A percentile compares a stretch with the other conserved stretches of the same genome.
Evolutionary conservation across 2,329 filamentous ascomycete genomes (phyloP).

Genomic region (Penicillium sp.): DNA sequence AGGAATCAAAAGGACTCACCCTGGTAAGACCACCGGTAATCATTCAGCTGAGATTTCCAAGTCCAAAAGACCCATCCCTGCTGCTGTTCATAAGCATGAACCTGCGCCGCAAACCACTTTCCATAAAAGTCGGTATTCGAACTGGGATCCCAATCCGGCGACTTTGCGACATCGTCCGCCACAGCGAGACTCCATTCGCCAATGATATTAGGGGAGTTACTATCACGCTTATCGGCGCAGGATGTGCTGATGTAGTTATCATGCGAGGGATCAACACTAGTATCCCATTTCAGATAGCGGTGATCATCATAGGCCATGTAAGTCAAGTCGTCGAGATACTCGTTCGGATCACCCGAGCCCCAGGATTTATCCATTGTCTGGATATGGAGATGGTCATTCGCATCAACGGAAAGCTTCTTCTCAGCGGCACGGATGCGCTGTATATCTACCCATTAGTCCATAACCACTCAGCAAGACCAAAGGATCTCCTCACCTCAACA

Average conservation of each 20-base stretch:
- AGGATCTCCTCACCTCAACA: too few relatives aligned
- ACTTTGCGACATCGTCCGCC: constrained; percentile 51
- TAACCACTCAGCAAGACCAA: too few relatives aligned
- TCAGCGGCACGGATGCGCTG: constrained; percentile 52
- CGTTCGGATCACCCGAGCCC: constrained; percentile 56
- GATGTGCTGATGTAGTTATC: constrained; percentile 53
- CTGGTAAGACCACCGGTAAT: constrained; percentile 34
- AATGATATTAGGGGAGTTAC: constrained; percentile 52
- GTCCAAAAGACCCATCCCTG: constrained; percentile 61
- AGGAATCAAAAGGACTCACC: constrained; percentile 16
- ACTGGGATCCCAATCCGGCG: constrained; percentile 45
- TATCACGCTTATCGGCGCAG: constrained; percentile 50
- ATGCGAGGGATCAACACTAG: constrained; percentile 46
- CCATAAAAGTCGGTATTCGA: constrained; percentile 54
- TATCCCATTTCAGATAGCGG: constrained; percentile 59
- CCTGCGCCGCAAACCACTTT: constrained; percentile 59
- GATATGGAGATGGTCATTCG: constrained; percentile 53
- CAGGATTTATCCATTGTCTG: constrained; percentile 56
- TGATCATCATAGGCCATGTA: constrained; percentile 59
- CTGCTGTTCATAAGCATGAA: constrained; percentile 54
- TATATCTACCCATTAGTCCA: too few relatives aligned
- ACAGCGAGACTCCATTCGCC: constrained; percentile 61
- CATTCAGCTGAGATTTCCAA: constrained; percentile 55
- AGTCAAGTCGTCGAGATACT: constrained; percentile 45
- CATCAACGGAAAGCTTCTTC: constrained; percentile 42